phyloP scores from a whole-genome alignment of 1,284 basidiomycete species.

The Agroathelia rolfsii region DNA sequence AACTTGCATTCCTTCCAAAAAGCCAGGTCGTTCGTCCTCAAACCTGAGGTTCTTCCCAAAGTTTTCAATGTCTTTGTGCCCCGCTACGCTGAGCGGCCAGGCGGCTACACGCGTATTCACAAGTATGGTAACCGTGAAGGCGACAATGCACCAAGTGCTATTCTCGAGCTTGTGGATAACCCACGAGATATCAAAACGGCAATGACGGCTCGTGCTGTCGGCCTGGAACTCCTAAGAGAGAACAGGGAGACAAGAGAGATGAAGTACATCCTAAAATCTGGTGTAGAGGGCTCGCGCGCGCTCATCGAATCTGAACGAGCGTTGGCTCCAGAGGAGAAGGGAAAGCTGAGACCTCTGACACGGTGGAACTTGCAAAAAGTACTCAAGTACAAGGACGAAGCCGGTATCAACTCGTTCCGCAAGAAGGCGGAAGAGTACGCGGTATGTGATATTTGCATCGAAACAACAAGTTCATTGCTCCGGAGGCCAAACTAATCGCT shows the following conservation, averaged over 20 bases:
- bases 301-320: conserved; percentile 38
- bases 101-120: conserved; percentile 94
- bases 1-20: conserved; percentile 52
- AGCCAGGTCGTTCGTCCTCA: conserved; percentile 70
- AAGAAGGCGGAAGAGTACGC: conserved; percentile 38
- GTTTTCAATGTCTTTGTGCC: conserved; percentile 74
- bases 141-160: conserved; percentile 89
- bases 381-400: conserved; percentile 40
- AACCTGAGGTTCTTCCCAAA: conserved; percentile 64
- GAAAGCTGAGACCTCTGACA: conserved; percentile 46
- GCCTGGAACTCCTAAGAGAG: conserved; percentile 62
- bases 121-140: conserved; percentile 82
- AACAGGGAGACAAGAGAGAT: conserved; percentile 36
- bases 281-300: conserved; percentile 34
- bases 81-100: conserved; percentile 77
- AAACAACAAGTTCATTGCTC: conserved; percentile 3
- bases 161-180: conserved; percentile 92
- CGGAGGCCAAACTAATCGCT: too few species aligned
- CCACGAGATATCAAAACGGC: conserved; percentile 83
- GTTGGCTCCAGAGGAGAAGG: conserved; percentile 27
- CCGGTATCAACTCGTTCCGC: conserved; percentile 31
- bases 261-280: conserved; percentile 36
- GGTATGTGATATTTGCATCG: conserved; percentile 20
- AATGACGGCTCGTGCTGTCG: conserved; percentile 75
- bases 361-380: conserved; percentile 65